Evolutionary conservation across 306 rosid genomes (phyloP), one percentile per base, ranked within the genome.

Genomic region (Prunus dulcis): DNA sequence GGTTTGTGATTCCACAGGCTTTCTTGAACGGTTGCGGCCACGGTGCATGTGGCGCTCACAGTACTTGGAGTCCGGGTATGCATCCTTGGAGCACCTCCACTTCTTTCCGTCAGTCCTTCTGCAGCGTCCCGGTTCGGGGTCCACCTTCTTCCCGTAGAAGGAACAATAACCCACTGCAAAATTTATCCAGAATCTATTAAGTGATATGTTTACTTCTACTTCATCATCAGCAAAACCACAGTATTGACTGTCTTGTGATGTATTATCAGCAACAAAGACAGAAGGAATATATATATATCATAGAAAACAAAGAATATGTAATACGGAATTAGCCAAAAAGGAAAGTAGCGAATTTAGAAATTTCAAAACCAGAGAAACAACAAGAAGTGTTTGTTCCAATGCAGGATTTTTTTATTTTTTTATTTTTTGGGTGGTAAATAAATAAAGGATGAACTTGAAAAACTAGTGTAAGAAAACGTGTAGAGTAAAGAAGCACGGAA

Each of bases 1-100:
- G 9, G 88, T 84, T 86, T 86, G 93, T 73, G 97, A 83, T 93
- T 93, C 97, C 97, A 93, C 97, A 90, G 94, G 97, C 97, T 93
- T 93, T 93, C 97, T 93, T 93, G 97, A 93, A 93, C 97, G 97
- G 87, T 87, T 88, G 76, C 97, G 97, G 69, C 96, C 96, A 65
- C 97, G 94, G 68, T 90, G 87, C 97, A 90, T 93, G 69, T 93
- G 97, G 78, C 97, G 96, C 84, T 93, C 97, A 61, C 97, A 93
- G 90, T 93, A 93, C 75, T 90, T 93, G 27, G 97, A 93, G 80
- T 93, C 96, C 28, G 94, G 89, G 69, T 93, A 88, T 43, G 96
- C 97, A 60, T 93, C 96, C 76, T 85, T 92, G 10, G 96, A 82
- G 66, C 97, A 92, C 81, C 97, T 83, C 97, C 97, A 92, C 72